Evolutionary conservation across 2,329 filamentous ascomycete genomes (phyloP), one percentile per base, ranked within the genome.

Genomic region (Penicillium sumatraense): DNA sequence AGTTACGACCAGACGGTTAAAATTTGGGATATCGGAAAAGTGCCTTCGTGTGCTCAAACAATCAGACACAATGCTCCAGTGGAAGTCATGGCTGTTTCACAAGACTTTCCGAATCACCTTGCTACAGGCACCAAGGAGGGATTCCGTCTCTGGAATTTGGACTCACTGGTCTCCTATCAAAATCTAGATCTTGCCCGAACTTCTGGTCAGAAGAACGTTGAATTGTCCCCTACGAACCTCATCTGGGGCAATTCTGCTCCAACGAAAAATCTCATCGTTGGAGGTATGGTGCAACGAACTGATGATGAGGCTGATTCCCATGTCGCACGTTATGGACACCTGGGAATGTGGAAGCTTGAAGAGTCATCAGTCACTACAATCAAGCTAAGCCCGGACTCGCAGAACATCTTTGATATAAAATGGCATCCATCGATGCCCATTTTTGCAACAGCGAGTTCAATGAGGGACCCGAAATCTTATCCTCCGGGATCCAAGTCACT

Each of bases 1-100:
- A 83, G 84, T 3, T 84, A 81, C 53, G 84, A 87, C 53, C 69
- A 75, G 2, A 79, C 76, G 2, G 75, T 86, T 48, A 86, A 84
- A 62, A 69, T 87, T 31, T 88, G 85, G 85, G 68, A 80, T 56
- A 69, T 73, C 6, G 58, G 62, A 6, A 23, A 56, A 9, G 54
- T 57, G 11, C 51, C 71, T 8, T 56, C 35, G 13, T 78, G 75
- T 54, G 58, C 64, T 11, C 61, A 63, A 18, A 76, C 72, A 2
- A 61, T 84, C 6, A 56, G 59, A 6, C 82, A 86, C 63, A 65
- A 74, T 27, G 78, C 76, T 2, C 71, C 76, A 23, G 78, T 87
- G 0, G 78, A 82, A 40, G 72, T 85, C 3, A 75, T 87, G 58
- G 75, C 79, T 16, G 71, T 82, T 5, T 77, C 76, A 5, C 65